Evolutionary conservation across 2,329 filamentous ascomycete genomes (phyloP).

Genomic region (Colletotrichum sp.): DNA sequence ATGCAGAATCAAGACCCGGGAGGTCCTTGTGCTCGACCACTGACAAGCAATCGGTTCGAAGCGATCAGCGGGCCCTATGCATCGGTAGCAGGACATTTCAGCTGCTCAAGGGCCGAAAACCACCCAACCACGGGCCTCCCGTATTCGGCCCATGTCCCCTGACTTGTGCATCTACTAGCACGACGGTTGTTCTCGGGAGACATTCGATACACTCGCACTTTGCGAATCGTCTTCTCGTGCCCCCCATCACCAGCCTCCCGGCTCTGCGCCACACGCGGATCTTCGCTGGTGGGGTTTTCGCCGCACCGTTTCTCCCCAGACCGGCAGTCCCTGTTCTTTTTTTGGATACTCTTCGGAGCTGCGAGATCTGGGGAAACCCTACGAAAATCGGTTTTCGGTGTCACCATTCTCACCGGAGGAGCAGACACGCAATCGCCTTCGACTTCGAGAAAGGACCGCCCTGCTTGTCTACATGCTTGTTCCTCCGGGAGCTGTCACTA

Average conservation of each 20-base stretch:
- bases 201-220: neutral
- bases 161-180: slow-evolving; percentile 1
- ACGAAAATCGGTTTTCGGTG: neutral
- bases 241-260: slow-evolving; percentile 7
- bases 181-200: neutral
- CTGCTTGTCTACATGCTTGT: neutral
- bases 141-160: slow-evolving; percentile 9
- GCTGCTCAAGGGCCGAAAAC: slow-evolving; percentile 17
- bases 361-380: slow-evolving; percentile 21
- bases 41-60: slow-evolving; percentile 12
- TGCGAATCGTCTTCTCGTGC: neutral
- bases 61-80: slow-evolving; percentile 20
- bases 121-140: slow-evolving; percentile 3
- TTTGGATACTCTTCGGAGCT: slow-evolving; percentile 10
- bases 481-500: neutral
- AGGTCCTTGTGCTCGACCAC: neutral
- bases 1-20: slow-evolving; percentile 4
- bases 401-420: neutral
- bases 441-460: neutral
- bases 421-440: neutral
- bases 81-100: slow-evolving; percentile 18
- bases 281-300: slow-evolving; percentile 10
- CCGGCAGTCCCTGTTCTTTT: slow-evolving; percentile 24
- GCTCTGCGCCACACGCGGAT: slow-evolving; percentile 21
- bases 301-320: neutral